A percentile compares a stretch with the other conserved stretches of the same genome.
Conservation (phyloP, 306 rosid genomes). For the Vigna angularis region DNA sequence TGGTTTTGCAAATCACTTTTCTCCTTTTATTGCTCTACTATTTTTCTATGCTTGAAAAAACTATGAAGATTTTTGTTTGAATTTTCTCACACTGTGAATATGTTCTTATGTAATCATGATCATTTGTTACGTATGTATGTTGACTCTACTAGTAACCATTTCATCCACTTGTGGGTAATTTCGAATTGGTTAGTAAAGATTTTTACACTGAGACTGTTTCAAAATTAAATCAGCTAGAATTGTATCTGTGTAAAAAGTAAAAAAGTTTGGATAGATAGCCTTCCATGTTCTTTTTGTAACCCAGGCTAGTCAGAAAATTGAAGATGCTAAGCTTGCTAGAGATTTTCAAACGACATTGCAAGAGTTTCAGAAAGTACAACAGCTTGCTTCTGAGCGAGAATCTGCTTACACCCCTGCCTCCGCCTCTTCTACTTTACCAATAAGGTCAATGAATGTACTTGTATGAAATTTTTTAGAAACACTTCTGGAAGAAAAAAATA, state of each 20-base stretch:
- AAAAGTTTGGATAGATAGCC: background rate
- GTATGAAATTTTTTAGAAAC: too few relatives aligned
- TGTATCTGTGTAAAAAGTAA: background rate
- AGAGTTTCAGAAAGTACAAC: constrained; percentile 81
- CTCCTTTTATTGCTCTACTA: background rate
- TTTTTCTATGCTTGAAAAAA: constrained; percentile 21
- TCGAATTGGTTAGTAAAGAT: background rate
- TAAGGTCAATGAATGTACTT: constrained; percentile 40
- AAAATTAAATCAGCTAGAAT: background rate
- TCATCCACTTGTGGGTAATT: background rate
- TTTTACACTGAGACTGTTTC: background rate
- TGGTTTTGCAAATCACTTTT: constrained; percentile 25
- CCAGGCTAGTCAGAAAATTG: constrained; percentile 69
- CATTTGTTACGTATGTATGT: background rate
- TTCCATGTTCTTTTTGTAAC: constrained; percentile 2
- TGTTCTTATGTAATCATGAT: background rate
- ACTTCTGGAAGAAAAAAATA: too few relatives aligned
- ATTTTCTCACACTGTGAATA: background rate
- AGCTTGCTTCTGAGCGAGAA: constrained; percentile 81
- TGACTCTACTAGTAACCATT: background rate
- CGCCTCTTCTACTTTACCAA: constrained; percentile 50
- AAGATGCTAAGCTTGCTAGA: constrained; percentile 83
- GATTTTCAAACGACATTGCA: constrained; percentile 79
- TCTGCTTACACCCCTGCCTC: constrained; percentile 63
- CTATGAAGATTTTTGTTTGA: background rate